Evolutionary conservation across 1,284 basidiomycete genomes (phyloP).

Genomic region (Ustilago crameri): DNA sequence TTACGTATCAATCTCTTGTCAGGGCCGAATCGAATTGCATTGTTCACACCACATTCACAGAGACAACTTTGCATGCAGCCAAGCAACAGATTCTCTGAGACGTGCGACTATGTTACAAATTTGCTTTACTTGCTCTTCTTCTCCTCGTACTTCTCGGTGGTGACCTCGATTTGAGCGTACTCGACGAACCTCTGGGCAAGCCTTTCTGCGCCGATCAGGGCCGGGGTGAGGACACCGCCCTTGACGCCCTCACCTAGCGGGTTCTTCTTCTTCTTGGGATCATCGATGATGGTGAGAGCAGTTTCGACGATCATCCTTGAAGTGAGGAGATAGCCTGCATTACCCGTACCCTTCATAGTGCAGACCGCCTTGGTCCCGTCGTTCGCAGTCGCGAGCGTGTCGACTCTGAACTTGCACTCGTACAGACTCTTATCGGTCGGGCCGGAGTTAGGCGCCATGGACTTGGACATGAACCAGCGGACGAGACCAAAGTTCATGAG

Average conservation of each 20-base stretch:
- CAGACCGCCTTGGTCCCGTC: conserved; percentile 72
- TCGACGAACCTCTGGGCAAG: conserved; percentile 76
- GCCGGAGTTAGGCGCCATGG: conserved; percentile 31
- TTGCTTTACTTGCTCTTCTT: conserved; percentile 25
- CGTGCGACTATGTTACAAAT: too few species aligned
- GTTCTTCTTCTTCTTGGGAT: conserved; percentile 67
- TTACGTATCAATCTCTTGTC: too few species aligned
- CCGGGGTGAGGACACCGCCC: conserved; percentile 83
- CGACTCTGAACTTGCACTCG: conserved; percentile 17
- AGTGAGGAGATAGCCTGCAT: conserved; percentile 81
- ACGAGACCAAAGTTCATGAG: conserved; percentile 31
- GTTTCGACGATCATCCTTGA: conserved; percentile 79
- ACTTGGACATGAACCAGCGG: conserved; percentile 4
- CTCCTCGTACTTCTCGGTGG: conserved; percentile 14
- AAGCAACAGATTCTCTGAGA: too few species aligned
- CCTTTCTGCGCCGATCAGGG: conserved; percentile 79
- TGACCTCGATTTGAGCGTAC: conserved; percentile 73
- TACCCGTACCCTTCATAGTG: conserved; percentile 77
- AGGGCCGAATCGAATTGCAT: too few species aligned
- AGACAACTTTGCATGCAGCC: too few species aligned
- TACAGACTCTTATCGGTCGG: conserved; percentile 18
- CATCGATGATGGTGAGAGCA: conserved; percentile 76
- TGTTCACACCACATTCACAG: too few species aligned
- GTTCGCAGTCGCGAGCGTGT: conserved; percentile 70
- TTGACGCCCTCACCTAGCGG: conserved; percentile 70